Evolutionary conservation across 1,284 basidiomycete species (phyloP).

Genomic region (Inonotus obliquus): DNA sequence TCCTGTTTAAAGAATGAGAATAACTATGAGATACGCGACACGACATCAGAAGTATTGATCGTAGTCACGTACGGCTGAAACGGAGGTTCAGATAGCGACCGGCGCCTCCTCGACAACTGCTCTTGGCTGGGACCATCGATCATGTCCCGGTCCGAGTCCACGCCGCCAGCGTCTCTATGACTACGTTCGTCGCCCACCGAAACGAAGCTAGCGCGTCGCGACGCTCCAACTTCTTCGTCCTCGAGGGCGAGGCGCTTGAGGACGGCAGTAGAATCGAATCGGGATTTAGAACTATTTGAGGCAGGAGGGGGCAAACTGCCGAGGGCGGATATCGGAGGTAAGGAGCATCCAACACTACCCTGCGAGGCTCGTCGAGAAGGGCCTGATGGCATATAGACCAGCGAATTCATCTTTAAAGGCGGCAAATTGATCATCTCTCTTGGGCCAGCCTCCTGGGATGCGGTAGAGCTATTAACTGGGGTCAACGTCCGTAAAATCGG

Average conservation of each 20-base stretch:
- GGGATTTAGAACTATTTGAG: not conserved
- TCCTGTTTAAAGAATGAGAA: constrained; percentile 3
- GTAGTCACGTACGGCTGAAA: constrained; percentile 13
- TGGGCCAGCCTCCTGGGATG: constrained; percentile 4
- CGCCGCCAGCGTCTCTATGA: constrained; percentile 16
- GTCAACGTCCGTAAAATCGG: not conserved
- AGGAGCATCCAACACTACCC: constrained; percentile 12
- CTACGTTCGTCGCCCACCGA: constrained; percentile 7
- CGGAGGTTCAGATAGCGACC: constrained; percentile 19
- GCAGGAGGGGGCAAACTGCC: not conserved
- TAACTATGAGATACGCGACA: not conserved
- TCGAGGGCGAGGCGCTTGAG: constrained; percentile 16
- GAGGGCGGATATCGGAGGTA: constrained; percentile 18
- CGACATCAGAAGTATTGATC: not conserved
- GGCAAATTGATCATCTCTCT: constrained; percentile 12
- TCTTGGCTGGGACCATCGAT: constrained; percentile 14
- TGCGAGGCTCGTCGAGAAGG: constrained; percentile 9
- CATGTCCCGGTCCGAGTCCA: constrained; percentile 4
- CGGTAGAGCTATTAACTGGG: not conserved
- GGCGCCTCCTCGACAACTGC: constrained; percentile 17
- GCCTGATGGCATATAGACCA: not conserved
- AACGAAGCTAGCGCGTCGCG: constrained; percentile 8
- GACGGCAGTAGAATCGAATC: constrained; percentile 15
- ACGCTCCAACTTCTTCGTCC: constrained; percentile 14
- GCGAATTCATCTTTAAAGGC: constrained; percentile 5